A percentile compares a stretch with the other conserved stretches of the same genome.
These are phyloP conservation scores for Parastagonospora nodorum DNA, from an alignment of 2,329 filamentous ascomycete species.

Conservation along the genomic window DNA sequence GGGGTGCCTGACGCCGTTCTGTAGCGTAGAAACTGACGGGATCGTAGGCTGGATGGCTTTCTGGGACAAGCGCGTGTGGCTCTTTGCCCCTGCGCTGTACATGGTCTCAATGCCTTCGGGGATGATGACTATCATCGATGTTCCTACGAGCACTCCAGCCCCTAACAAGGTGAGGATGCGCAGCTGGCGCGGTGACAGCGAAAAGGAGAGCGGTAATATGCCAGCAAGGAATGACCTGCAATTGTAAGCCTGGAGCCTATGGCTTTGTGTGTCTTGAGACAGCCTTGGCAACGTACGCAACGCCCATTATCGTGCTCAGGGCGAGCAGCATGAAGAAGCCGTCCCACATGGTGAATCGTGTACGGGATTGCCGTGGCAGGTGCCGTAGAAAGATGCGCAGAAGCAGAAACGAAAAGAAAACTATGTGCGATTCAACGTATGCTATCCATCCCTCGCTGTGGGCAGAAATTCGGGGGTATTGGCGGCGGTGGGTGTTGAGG, in stretches of 20 bases:
- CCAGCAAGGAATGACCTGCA: conserved; percentile 90
- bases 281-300: conserved; percentile 56
- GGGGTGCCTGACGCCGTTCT: conserved; percentile 31
- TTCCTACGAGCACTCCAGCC: conserved; percentile 91
- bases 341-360: conserved; percentile 57
- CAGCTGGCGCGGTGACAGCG: conserved; percentile 82
- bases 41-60: conserved; percentile 30
- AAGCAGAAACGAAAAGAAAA: conserved; percentile 16
- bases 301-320: conserved; percentile 68
- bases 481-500: conserved; percentile 1
- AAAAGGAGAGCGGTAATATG: conserved; percentile 85
- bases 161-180: conserved; percentile 90
- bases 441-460: conserved; percentile 20
- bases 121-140: conserved; percentile 95
- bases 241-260: conserved; percentile 13
- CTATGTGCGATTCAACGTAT: conserved; percentile 11
- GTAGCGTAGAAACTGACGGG: conserved; percentile 30
- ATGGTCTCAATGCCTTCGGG: conserved; percentile 94
- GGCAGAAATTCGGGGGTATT: conserved; percentile 1
- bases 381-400: conserved; percentile 18
- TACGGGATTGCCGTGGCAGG: conserved; percentile 11
- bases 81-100: conserved; percentile 59
- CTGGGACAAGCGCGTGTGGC: conserved; percentile 27
- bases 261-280: not conserved
- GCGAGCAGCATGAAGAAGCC: conserved; percentile 68